These are phyloP conservation scores for Teratosphaeria epicoccoides DNA, from an alignment of 2,329 filamentous ascomycete species.

Conservation along the genomic window DNA sequence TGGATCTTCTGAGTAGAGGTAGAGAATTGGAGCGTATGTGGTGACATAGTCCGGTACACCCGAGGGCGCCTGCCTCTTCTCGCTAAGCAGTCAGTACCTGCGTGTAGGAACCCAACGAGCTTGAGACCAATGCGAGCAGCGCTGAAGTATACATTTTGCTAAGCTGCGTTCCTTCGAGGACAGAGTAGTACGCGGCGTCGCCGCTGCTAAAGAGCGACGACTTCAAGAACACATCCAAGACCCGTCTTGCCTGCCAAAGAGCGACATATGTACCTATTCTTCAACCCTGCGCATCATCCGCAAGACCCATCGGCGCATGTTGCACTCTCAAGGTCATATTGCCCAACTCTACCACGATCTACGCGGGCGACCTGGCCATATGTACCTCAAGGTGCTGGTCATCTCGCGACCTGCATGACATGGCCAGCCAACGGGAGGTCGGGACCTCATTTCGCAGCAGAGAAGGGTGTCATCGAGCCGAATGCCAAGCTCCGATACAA, in stretches of 20 bases:
- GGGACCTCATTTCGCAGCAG: neutral
- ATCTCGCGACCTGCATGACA: neutral
- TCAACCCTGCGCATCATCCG: neutral
- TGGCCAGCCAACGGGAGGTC: neutral
- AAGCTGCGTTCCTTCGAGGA: neutral
- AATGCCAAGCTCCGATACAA: neutral
- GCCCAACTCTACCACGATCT: neutral
- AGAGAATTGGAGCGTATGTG: constrained; percentile 33
- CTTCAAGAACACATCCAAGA: neutral
- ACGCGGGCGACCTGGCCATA: neutral
- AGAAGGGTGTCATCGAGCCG: neutral
- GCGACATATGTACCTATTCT: neutral
- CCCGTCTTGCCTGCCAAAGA: neutral
- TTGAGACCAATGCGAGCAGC: neutral
- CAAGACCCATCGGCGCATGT: neutral
- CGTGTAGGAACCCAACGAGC: neutral
- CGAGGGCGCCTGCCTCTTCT: neutral
- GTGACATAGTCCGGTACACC: constrained; percentile 18
- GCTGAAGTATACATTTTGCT: neutral
- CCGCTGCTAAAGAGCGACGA: too few species aligned
- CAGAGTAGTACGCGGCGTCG: too few species aligned
- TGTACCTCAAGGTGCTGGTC: neutral
- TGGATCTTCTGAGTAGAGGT: constrained; percentile 32
- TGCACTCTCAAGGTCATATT: neutral
- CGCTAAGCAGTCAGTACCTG: neutral